Evolutionary conservation across 2,329 filamentous ascomycete species (phyloP), one percentile per base, ranked within the genome.

Genomic region (Fusarium euwallaceae): DNA sequence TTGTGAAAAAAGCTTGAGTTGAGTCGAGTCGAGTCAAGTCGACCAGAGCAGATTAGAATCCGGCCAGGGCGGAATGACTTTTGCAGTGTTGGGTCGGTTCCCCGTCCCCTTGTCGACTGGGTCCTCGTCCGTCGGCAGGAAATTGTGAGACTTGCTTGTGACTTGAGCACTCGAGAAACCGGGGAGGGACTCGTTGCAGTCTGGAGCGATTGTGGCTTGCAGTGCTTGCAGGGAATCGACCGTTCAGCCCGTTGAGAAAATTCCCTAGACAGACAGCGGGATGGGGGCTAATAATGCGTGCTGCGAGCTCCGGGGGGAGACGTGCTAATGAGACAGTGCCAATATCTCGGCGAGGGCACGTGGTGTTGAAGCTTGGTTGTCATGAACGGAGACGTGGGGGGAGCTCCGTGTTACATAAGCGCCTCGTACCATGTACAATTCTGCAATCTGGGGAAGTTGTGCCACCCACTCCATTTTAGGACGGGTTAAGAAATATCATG

Each of bases 361-460:
- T 78, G 76, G 74, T 76, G 69, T 74, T 78, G 76, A 75, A 67
- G 63, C 36, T 68, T 62, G 63, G 66, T 63, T 61, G 72, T 34
- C 29, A 67, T 45, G 55, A 37, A 59, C 36, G 36, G 34, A 27
- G 45, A 53, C 73, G 67, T 74, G 75, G 72, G 75, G 73, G 67
- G 16, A 10, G 34, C 12, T 16, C 34, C 34, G 29, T n/a, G 24
- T 51, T 61, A 61, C 61, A 67, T 69, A 69, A 72, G 68, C 64
- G 27, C 27, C 27, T 27, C 27, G 27, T 27, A 24, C 14, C 22
- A 53, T 53, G 27, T 32, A 32, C 48, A 32, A 32, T 53, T 53
- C 48, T 53, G 24, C 24, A 53, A 32, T 53, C 48, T 53, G 48
- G 48, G 27, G 48, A 53, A 53, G 48, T n/a, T 53, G 48, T 53